Conservation (phyloP, 116 monocot species). For the Trichopus zeylanicus region DNA sequence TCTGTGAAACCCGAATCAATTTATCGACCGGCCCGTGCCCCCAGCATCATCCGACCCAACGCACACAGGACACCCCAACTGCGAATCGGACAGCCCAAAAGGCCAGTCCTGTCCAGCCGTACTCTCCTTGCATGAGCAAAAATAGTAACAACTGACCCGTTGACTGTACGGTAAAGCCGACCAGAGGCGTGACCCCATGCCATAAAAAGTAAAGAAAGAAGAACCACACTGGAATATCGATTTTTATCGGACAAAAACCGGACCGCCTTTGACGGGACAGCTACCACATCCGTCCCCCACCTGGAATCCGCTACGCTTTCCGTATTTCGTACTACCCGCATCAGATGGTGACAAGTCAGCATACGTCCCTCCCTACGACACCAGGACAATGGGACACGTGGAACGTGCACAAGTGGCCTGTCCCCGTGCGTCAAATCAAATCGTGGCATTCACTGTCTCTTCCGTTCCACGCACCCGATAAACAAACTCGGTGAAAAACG, state of each 20-base stretch:
- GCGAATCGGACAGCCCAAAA: neutral
- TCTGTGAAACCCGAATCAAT: no score
- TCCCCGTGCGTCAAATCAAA: neutral
- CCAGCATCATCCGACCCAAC: no score
- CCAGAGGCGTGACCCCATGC: neutral
- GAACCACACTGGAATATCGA: neutral
- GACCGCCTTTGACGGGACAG: neutral
- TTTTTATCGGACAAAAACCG: neutral
- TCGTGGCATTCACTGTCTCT: neutral
- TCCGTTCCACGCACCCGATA: neutral
- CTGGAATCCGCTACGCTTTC: neutral
- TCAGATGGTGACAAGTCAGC: neutral
- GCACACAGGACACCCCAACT: no score
- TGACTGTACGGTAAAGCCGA: neutral
- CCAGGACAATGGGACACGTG: neutral
- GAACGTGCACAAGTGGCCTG: neutral
- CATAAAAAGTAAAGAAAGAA: neutral
- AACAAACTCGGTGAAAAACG: neutral
- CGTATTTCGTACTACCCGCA: neutral
- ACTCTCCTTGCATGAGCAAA: neutral
- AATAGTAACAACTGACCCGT: neutral
- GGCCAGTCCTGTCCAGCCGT: neutral
- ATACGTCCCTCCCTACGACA: neutral
- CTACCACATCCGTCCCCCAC: neutral
- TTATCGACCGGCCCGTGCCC: no score